These are phyloP conservation scores for Pythium grandisporangium DNA, from an alignment of 352 stramenopile species.

Conservation along the genomic window DNA sequence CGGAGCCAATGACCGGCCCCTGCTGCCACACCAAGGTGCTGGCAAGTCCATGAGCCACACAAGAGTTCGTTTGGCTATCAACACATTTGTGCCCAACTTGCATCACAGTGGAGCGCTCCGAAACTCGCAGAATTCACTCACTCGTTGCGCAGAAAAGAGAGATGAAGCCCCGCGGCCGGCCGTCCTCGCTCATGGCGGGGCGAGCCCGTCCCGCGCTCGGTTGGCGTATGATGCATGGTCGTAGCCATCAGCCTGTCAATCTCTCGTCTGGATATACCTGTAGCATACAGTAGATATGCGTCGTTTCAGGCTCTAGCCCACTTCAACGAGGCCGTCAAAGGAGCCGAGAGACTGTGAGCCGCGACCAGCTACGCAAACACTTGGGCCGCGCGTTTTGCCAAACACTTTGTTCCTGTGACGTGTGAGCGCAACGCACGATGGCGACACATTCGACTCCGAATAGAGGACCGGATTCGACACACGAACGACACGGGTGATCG, in stretches of 20 bases:
- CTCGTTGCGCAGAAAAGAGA: constrained; percentile 42
- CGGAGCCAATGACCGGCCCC: constrained; percentile 48
- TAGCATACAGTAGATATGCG: neutral
- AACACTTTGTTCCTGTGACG: too few relatives aligned
- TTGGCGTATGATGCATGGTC: neutral
- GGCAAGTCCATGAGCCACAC: neutral
- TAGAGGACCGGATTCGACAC: too few relatives aligned
- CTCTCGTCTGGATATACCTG: neutral
- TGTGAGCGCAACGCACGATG: too few relatives aligned
- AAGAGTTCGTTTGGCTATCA: too few relatives aligned
- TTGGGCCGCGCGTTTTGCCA: constrained; percentile 1
- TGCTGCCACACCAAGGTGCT: constrained; percentile 65
- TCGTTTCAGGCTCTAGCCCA: neutral
- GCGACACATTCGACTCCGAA: too few relatives aligned
- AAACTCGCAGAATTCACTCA: constrained; percentile 12
- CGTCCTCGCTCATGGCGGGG: too few relatives aligned
- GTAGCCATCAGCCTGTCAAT: neutral
- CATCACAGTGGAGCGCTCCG: neutral
- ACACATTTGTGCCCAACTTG: too few relatives aligned
- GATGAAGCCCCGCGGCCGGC: constrained; percentile 12
- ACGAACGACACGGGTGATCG: too few relatives aligned
- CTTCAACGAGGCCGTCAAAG: too few relatives aligned
- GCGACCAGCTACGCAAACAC: constrained; percentile 11
- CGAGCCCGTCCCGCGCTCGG: neutral
- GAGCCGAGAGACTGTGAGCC: too few relatives aligned